Base-by-base conservation (phyloP, 1,139 yeast genomes). In the Saccharomyces pastorianus region DNA sequence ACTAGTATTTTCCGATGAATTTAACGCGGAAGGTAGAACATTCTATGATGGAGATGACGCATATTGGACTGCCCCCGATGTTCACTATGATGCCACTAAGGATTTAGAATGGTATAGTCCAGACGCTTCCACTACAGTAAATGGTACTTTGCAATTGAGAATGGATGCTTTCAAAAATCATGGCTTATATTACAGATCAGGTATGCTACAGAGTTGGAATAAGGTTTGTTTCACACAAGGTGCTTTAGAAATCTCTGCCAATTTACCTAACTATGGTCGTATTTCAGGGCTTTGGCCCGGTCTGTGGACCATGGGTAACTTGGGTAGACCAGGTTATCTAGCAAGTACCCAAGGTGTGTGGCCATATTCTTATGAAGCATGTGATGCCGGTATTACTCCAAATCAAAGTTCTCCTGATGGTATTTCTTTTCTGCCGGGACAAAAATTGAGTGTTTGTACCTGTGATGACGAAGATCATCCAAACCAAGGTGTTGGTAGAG, bases 41-140 rank as follows among this genome's bases (percentile, higher is more conserved):
- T 88, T 88, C 64, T 88, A 85, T 66, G 82, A 78, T 4, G 89
- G 88, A 31, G 95, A 87, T 63, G 95, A 88, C 68, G 95, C 85
- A 69, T 87, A 85, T 65, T 88, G 88, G 79, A 77, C 82, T 34
- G 93, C 88, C 3, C 84, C 80, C 0, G 88, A 88, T 66, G 64
- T 88, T 51, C 82, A 86, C 68, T 88, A 88, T 66, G 88, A 80
- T 55, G 93, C 95, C 34, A 88, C 96, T 2, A 69, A 77, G 56
- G 95, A 88, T 74, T 76, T 86, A 64, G 96, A 88, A 72, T 88
- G 95, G 95, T 88, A 88, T 67, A 82, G 81, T 58, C 96, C 96
- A 2, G 95, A 88, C 67, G 95, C 95, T 4, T 80, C 75, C 3
- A 75, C 81, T 11, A 88, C 96, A 1, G 75, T 69, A 4, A 78